A percentile compares a stretch with the other conserved stretches of the same genome.
Evolutionary conservation across 768 basidiomycete species (phyloP).

Genomic region (Dioszegia crocea): DNA sequence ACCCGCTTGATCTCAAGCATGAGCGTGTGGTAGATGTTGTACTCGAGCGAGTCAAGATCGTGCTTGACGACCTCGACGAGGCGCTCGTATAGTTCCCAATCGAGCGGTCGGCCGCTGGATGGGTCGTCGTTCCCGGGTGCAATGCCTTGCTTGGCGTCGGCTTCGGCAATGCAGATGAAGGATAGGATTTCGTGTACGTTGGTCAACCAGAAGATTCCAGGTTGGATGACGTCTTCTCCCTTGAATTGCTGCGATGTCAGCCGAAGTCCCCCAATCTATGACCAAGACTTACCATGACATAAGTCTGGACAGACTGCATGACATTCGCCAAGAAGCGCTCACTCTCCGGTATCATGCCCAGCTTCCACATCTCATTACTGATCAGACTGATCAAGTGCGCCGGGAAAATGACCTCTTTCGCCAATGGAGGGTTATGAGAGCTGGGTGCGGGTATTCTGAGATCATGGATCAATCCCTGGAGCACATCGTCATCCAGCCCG

Average conservation of each 20-base stretch:
- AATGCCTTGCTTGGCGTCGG: constrained; percentile 96
- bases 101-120: constrained; percentile 64
- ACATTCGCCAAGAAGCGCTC: constrained; percentile 97
- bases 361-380: constrained; percentile 99
- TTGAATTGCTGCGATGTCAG: constrained; percentile 56
- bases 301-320: constrained; percentile 94
- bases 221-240: constrained; percentile 90
- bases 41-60: constrained; percentile 95
- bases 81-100: constrained; percentile 95
- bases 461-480: constrained; percentile 81
- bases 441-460: constrained; percentile 90
- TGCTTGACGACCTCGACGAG: constrained; percentile 98
- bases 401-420: constrained; percentile 97
- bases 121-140: constrained; percentile 86
- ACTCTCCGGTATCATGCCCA: constrained; percentile 91
- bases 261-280: not conserved
- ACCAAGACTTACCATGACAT: constrained; percentile 81
- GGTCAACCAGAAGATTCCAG: constrained; percentile 99
- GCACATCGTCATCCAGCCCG: constrained; percentile 85
- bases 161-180: constrained; percentile 97
- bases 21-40: constrained; percentile 99
- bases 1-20: constrained; percentile 98
- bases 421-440: constrained; percentile 81
- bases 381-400: constrained; percentile 95
- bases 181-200: constrained; percentile 99